Evolutionary conservation across 1,139 yeast species (phyloP), one percentile per base, ranked within the genome.

Genomic region (Nakaseomyces bracarensis): DNA sequence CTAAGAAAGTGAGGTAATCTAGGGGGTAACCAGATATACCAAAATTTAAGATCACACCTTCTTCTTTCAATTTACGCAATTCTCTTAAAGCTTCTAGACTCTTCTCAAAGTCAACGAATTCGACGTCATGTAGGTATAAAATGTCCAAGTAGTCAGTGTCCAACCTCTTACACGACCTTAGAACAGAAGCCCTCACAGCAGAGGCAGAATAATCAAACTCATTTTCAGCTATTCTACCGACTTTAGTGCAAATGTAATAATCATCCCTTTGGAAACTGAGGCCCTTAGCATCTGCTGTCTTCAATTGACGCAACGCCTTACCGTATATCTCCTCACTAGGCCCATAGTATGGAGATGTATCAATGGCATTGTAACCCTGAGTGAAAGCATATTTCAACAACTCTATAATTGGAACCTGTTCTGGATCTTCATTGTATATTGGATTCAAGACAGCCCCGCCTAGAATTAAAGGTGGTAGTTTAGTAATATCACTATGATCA

Each of bases 271-370:
- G 69, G 56, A 71, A 68, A 36, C 26, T 16, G 9, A 16, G 15
- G 7, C 29, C 38, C 20, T 18, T 11, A 6, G n/a, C 13, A 8
- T 19, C 25, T n/a, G 72, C 71, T 2, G 55, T 53, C 16, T 38
- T 40, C 20, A 65, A 18, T 8, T 67, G 49, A 21, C 58, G 53
- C 48, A 89, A 64, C 0, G 89, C 91, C 8, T 68, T 50, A 1
- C 97, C 97, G 3, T 85, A 61, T 20, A 87, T 57, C 26, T 65
- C 70, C 57, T 89, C 97, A 3, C 95, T 83, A 0, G 87, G 87
- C 0, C 96, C 97, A 57, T 89, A 89, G 63, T 85, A 89, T 2
- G 96, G 95, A 0, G 95, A 82, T 0, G 96, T 86, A 58, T 91
- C 97, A 34, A 89, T 67, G 2, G 95, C 93, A 40, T 73, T 72